Base-by-base conservation (phyloP, 2,329 filamentous ascomycete genomes). In the Phaeosphaeria sp. region DNA sequence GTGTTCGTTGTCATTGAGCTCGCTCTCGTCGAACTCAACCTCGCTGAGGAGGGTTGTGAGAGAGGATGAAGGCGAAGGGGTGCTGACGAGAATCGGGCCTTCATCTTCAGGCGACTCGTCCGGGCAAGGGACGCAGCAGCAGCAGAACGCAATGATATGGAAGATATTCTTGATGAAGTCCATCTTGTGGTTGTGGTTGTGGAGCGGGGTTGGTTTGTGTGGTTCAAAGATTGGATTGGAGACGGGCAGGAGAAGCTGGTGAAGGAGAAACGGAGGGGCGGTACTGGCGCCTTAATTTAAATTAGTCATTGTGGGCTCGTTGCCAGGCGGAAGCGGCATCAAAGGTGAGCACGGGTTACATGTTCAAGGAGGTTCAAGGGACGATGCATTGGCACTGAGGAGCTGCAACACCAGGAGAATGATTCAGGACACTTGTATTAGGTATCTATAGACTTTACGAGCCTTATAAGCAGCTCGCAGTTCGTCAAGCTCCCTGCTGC, bases 391-490 rank as follows among this genome's bases (percentile, higher is more conserved):
- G 30, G 22, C 55, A 58, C 58, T 61, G 55, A 51, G 40, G 21
- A 15, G 25, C 45, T 61, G 46, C 58, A 58, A 55, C 55, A 61
- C 52, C 55, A 61, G 44, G 49, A 47, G 9, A 42, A 55, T 27
- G n/a, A 2, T 17, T 36, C 3, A 11, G 24, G n/a, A 33, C 39
- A 39, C n/a, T 21, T 17, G 4, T 30, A 50, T 25, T 39, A n/a
- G 20, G 44, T 22, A 22, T 40, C 1, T 44, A 53, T 22, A 55
- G 50, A 57, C 48, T 1, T 50, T 20, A 44, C 18, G 13, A 24
- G 15, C 17, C 13, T 24, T 36, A 8, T 1, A 55, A 44, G 11
- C 46, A 33, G n/a, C 50, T 58, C 51, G 15, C 6, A 2, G 25
- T 18, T 11, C 8, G 2, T 33, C 53, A 33, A 20, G 53, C 44